Base-by-base conservation (phyloP, 2,329 filamentous ascomycete species). In the Eurotiales sp. region DNA sequence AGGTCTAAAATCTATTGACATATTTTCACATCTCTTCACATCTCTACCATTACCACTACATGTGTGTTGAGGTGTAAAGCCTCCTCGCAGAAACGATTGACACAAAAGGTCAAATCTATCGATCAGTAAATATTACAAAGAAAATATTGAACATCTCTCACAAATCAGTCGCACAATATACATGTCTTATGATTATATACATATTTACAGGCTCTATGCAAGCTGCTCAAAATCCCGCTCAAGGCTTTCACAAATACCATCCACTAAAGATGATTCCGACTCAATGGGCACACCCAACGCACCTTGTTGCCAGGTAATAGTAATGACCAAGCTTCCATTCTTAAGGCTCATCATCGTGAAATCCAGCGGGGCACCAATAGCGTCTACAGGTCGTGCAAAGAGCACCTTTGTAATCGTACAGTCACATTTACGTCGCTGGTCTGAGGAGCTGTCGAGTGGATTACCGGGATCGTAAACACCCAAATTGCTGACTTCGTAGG, bases 331-430 rank as follows among this genome's bases (percentile, higher is more conserved):
- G 4, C 21, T 32, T 6, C 44, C 44, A 46, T 46, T 37, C 6
- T 32, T 34, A 15, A 46, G 30, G 22, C 44, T 46, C 19, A 46
- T 34, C 23, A 46, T 36, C 3, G 34, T 46, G 32, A 46, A 46
- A 2, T 12, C 8, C 29, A 46, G 32, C 19, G 44, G 30, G 3
- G 30, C 12, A 10, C 44, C 32, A 27, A 32, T 21, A 27, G 32
- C 44, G 36, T 46, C 32, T 3, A 15, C 30, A 46, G 44, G 19
- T 11, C 36, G 44, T 17, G 44, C 30, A 37, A 46, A 46, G 8
- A 46, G 19, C 44, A 37, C 25, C 19, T 23, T 15, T 25, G 23
- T 34, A 22, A 46, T 15, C n/a, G n/a, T n/a, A n/a, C n/a, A n/a
- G 6, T 34, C 22, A 22, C 22, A 23, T 6, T 22, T 40, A 40